phyloP scores from a whole-genome alignment of 2,329 filamentous ascomycete species.

The Dothideomycetes sp. region DNA sequence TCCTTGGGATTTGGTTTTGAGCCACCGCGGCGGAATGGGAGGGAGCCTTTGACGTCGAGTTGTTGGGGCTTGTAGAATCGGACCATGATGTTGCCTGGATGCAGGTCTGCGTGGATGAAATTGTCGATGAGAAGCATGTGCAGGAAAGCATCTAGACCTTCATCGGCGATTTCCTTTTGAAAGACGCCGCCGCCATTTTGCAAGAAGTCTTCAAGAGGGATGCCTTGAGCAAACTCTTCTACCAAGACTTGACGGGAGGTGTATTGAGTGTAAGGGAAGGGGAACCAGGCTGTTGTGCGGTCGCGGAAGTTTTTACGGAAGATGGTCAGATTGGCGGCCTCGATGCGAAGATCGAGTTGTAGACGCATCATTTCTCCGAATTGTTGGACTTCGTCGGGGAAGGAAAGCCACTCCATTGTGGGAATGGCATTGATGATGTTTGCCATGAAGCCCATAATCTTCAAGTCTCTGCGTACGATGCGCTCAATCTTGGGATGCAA shows the following conservation, averaged over 20 bases:
- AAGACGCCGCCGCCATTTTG: conserved; percentile 87
- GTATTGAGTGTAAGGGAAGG: conserved; percentile 85
- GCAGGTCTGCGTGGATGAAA: conserved; percentile 91
- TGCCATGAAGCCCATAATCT: conserved; percentile 92
- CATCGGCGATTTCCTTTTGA: conserved; percentile 86
- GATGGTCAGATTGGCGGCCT: conserved; percentile 77
- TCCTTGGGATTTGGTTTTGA: conserved; percentile 32
- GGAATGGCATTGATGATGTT: conserved; percentile 74
- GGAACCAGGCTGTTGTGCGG: conserved; percentile 90
- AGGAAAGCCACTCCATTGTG: conserved; percentile 92
- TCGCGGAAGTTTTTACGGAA: conserved; percentile 89
- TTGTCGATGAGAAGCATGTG: conserved; percentile 97
- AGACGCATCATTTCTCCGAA: conserved; percentile 98
- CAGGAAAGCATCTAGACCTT: conserved; percentile 89
- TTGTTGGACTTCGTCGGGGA: conserved; percentile 86
- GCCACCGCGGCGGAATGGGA: conserved; percentile 17
- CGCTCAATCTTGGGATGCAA: conserved; percentile 86
- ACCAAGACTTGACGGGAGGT: conserved; percentile 87
- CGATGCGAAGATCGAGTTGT: conserved; percentile 91
- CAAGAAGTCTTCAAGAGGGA: conserved; percentile 81
- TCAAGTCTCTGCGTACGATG: conserved; percentile 78
- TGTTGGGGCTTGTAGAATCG: conserved; percentile 83
- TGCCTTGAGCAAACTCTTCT: conserved; percentile 92
- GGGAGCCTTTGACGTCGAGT: conserved; percentile 46
- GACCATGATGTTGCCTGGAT: conserved; percentile 98